Conservation (phyloP, 768 basidiomycete species). For the Lyophyllum atratum region DNA sequence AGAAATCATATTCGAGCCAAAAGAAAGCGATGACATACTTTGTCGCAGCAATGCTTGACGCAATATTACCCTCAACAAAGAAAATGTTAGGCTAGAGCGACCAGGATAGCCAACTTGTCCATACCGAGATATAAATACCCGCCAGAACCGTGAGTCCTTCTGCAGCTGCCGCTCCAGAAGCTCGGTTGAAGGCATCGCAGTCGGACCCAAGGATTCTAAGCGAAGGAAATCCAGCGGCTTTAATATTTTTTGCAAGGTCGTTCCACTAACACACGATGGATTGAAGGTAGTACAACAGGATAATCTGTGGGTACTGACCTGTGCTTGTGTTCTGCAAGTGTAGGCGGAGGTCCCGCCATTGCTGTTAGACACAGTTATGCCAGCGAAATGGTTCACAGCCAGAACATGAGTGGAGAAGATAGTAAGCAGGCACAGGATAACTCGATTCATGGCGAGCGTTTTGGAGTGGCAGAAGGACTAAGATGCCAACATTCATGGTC, state of each 20-base stretch:
- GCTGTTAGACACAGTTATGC: slow-evolving; percentile 33
- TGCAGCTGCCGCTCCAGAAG: slow-evolving; percentile 27
- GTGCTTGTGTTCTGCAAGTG: slow-evolving; percentile 34
- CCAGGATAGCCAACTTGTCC: background rate
- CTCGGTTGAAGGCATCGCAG: slow-evolving; percentile 33
- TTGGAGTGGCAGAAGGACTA: too few relatives aligned
- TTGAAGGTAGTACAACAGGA: background rate
- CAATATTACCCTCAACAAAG: background rate
- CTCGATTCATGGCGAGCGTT: too few relatives aligned
- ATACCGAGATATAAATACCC: slow-evolving; percentile 34
- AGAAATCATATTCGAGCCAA: background rate
- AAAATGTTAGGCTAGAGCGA: background rate
- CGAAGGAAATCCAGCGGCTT: slow-evolving; percentile 30
- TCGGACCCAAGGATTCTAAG: slow-evolving; percentile 38
- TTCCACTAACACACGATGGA: background rate
- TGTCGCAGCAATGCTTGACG: background rate
- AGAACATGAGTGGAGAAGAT: slow-evolving; percentile 8
- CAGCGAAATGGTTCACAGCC: slow-evolving; percentile 33
- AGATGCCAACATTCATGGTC: too few relatives aligned
- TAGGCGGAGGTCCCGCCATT: slow-evolving; percentile 24
- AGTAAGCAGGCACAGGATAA: too few relatives aligned
- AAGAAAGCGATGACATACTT: background rate
- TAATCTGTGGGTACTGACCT: slow-evolving; percentile 19
- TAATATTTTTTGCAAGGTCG: slow-evolving; percentile 14
- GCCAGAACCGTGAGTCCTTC: slow-evolving; percentile 33